Conservation (phyloP, 2,329 filamentous ascomycete genomes). For the Aureobasidium melanogenum region DNA sequence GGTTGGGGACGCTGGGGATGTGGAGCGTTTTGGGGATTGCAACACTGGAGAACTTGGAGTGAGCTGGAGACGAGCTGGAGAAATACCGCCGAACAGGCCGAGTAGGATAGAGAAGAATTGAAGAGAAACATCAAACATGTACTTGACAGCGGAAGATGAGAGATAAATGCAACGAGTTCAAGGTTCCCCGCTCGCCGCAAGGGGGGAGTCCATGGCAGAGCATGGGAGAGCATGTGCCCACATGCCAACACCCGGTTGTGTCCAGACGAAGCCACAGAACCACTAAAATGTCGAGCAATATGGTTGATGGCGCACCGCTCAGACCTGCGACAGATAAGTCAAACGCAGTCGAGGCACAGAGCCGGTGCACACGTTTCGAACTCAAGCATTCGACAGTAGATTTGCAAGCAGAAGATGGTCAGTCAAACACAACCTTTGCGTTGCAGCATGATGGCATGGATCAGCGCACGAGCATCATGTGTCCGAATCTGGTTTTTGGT, state of each 20-base stretch:
- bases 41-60: constrained; percentile 7
- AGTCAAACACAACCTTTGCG: neutral
- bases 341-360: neutral
- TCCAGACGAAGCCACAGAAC: constrained; percentile 9
- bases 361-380: neutral
- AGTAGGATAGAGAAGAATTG: neutral
- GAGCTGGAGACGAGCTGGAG: constrained; percentile 10
- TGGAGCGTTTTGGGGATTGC: neutral
- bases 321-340: neutral
- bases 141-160: neutral
- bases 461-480: neutral
- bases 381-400: neutral
- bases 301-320: constrained; percentile 2
- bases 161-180: neutral
- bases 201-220: neutral
- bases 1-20: neutral
- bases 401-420: neutral
- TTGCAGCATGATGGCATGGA: neutral
- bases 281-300: neutral
- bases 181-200: neutral
- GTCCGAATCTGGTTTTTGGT: neutral
- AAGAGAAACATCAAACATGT: neutral
- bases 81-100: constrained; percentile 3
- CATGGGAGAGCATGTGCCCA: neutral
- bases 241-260: neutral